Conservation (phyloP, 192 early-diverging fungal genomes). For the Dissophora globulifera region DNA sequence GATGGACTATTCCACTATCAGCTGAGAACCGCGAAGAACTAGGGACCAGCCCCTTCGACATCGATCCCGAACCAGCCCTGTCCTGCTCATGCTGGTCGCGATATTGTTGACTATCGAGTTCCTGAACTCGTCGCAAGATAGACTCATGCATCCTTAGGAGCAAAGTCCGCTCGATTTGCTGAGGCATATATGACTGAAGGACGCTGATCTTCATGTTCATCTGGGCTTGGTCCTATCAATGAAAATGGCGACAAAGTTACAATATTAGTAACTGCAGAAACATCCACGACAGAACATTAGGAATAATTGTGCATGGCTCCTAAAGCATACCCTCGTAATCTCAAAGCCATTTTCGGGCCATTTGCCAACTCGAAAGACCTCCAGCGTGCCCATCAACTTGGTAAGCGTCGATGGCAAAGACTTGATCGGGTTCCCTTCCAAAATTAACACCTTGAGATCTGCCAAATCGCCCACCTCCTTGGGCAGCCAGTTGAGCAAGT, state of each 20-base stretch:
- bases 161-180: conserved; percentile 55
- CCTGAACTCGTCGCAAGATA: conserved; percentile 55
- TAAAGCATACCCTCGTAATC: conserved; percentile 40
- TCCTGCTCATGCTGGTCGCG: conserved; percentile 37
- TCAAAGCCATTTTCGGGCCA: conserved; percentile 58
- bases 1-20: background rate
- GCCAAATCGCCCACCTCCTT: conserved; percentile 47
- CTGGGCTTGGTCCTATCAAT: conserved; percentile 26
- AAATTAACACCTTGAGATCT: conserved; percentile 43
- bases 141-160: conserved; percentile 61
- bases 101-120: conserved; percentile 54
- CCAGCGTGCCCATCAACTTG: conserved; percentile 47
- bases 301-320: too few relatives aligned
- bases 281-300: too few relatives aligned
- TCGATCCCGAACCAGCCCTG: conserved; percentile 8
- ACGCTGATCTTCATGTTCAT: conserved; percentile 56
- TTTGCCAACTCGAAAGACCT: conserved; percentile 57
- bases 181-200: conserved; percentile 50
- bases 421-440: conserved; percentile 55
- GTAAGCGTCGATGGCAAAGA: conserved; percentile 51
- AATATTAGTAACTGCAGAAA: too few relatives aligned
- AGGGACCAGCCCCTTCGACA: background rate
- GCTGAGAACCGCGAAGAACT: background rate
- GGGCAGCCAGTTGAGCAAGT: conserved; percentile 48
- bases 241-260: too few relatives aligned